phyloP scores from a whole-genome alignment of 768 basidiomycete genomes.

The Ramaria sp. region DNA sequence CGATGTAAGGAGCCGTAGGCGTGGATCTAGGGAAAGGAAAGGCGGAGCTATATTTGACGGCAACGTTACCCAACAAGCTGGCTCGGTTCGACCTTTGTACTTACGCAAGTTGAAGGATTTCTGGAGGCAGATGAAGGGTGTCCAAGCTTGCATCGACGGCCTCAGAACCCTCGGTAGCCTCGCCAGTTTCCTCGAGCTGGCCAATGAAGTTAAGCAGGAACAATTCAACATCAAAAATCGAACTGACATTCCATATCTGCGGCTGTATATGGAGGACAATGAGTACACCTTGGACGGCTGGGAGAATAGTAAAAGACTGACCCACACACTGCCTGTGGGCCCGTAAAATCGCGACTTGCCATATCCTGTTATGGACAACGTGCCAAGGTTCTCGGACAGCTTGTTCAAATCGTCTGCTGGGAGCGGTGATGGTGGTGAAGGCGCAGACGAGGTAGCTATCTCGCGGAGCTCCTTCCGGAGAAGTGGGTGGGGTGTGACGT shows the following conservation, averaged over 20 bases:
- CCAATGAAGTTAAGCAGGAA: not conserved
- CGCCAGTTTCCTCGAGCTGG: not conserved
- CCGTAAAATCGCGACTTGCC: slow-evolving; percentile 8
- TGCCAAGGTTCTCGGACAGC: slow-evolving; percentile 7
- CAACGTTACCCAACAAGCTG: not conserved
- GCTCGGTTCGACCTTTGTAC: not conserved
- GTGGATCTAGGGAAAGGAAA: slow-evolving; percentile 4
- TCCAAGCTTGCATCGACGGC: not conserved
- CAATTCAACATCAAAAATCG: not conserved
- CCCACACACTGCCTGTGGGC: not conserved
- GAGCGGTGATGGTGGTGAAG: not conserved
- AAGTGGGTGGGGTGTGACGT: not conserved
- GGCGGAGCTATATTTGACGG: not conserved
- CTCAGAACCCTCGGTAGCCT: not conserved
- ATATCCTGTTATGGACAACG: slow-evolving; percentile 8
- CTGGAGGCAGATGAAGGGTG: not conserved
- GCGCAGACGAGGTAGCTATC: not conserved
- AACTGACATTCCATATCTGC: not conserved
- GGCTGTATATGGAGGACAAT: not conserved
- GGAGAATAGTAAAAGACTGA: not conserved
- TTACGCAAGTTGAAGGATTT: slow-evolving; percentile 2
- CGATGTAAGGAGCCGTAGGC: not conserved
- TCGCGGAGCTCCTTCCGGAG: not conserved
- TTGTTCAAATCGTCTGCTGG: not conserved
- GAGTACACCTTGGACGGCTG: not conserved